phyloP scores from a whole-genome alignment of 352 stramenopile genomes.

The Globisporangium cederbergense region DNA sequence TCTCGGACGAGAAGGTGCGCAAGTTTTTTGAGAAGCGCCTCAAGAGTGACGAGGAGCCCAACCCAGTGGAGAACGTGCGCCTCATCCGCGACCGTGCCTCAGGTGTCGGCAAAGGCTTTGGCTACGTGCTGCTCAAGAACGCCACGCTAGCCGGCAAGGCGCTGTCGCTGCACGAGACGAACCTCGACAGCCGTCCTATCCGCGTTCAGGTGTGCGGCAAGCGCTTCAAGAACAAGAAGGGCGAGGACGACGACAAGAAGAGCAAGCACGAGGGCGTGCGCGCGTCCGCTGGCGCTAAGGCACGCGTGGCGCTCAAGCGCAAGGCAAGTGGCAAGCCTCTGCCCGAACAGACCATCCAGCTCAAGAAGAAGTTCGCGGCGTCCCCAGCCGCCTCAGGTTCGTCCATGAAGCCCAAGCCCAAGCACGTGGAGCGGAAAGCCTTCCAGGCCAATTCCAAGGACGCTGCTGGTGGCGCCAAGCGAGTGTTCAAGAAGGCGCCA shows the following conservation, averaged over 20 bases:
- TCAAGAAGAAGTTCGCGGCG: conserved; percentile 33
- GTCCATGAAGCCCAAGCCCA: conserved; percentile 56
- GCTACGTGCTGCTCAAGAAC: conserved; percentile 85
- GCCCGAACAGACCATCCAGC: conserved; percentile 16
- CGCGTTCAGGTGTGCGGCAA: conserved; percentile 81
- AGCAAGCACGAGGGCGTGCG: conserved; percentile 60
- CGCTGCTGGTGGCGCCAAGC: conserved; percentile 8
- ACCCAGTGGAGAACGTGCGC: conserved; percentile 83
- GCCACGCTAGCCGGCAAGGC: conserved; percentile 64
- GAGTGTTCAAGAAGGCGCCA: conserved; percentile 13
- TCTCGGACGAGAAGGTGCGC: conserved; percentile 72
- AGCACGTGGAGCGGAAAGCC: conserved; percentile 51
- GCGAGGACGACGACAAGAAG: conserved; percentile 31
- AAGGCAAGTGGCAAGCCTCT: conserved; percentile 9
- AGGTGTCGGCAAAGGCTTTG: conserved; percentile 90
- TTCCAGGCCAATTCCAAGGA: conserved; percentile 20
- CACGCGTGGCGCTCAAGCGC: conserved; percentile 67
- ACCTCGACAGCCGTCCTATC: conserved; percentile 67
- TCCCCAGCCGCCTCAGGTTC: conserved; percentile 1
- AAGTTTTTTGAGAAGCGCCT: conserved; percentile 75
- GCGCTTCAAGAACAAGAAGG: conserved; percentile 78
- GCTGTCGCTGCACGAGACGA: conserved; percentile 56
- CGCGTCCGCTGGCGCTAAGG: conserved; percentile 45
- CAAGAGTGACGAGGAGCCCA: conserved; percentile 53
- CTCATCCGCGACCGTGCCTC: conserved; percentile 88